Evolutionary conservation across 495 filamentous ascomycete species (phyloP).

Genomic region (Clavariopsis aquatica): DNA sequence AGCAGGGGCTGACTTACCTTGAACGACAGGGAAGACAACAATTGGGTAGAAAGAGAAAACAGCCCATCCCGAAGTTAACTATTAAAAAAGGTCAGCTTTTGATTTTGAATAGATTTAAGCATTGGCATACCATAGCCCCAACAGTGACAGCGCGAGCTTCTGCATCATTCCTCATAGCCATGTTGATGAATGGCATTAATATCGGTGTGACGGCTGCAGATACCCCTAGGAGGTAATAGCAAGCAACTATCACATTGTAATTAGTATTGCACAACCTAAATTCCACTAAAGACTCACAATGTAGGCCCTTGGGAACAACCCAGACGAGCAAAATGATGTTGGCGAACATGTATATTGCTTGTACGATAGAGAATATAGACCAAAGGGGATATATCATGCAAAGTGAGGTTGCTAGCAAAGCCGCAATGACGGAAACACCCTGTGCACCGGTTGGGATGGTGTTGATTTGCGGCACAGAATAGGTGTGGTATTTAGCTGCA

Average conservation of each 20-base stretch:
- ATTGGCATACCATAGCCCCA: constrained; percentile 18
- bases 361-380: constrained; percentile 21
- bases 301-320: constrained; percentile 16
- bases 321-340: constrained; percentile 21
- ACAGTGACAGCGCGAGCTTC: constrained; percentile 28
- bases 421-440: constrained; percentile 24
- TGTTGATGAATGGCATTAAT: constrained; percentile 29
- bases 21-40: constrained; percentile 23
- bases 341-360: constrained; percentile 18
- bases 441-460: constrained; percentile 29
- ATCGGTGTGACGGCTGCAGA: constrained; percentile 25
- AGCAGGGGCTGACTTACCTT: neutral
- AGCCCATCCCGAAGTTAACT: constrained; percentile 21
- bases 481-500: constrained; percentile 12
- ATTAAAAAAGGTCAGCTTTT: neutral
- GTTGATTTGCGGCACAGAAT: constrained; percentile 27
- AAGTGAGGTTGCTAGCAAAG: constrained; percentile 23
- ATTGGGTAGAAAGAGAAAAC: constrained; percentile 29
- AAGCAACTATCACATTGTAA: constrained; percentile 13
- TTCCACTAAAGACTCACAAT: constrained; percentile 14
- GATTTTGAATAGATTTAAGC: neutral
- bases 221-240: constrained; percentile 28
- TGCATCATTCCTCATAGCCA: constrained; percentile 23
- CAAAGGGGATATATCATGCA: constrained; percentile 30
- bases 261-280: neutral